Conservation (phyloP, 441 rosid species). For the Codiaeum variegatum region DNA sequence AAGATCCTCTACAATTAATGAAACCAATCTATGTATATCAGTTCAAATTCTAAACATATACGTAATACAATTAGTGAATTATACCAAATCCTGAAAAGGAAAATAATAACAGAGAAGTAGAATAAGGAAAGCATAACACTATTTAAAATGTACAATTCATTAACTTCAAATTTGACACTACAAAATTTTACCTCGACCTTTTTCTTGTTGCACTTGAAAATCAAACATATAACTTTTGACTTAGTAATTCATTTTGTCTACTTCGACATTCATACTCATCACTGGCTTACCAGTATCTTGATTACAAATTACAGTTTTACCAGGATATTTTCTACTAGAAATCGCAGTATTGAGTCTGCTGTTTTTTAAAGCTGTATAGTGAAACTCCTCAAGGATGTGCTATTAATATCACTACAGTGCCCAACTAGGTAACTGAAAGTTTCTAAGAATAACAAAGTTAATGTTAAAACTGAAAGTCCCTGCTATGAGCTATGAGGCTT, state of each 20-base stretch:
- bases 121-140: not conserved
- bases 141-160: not conserved
- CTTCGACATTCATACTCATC: not conserved
- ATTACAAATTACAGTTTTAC: not conserved
- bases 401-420: not conserved
- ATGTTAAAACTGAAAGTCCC: too few species aligned
- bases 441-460: not conserved
- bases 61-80: not conserved
- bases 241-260: not conserved
- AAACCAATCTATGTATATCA: conserved; percentile 9
- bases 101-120: not conserved
- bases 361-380: not conserved
- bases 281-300: not conserved
- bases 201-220: not conserved
- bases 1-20: conserved; percentile 19
- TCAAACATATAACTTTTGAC: not conserved
- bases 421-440: not conserved
- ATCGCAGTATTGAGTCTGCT: too few species aligned
- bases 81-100: not conserved
- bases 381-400: not conserved
- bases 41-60: conserved; percentile 5
- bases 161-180: conserved; percentile 2
- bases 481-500: not conserved
- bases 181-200: not conserved
- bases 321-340: not conserved